Evolutionary conservation across 352 stramenopile genomes (phyloP).

Genomic region (Phytopythium litorale): DNA sequence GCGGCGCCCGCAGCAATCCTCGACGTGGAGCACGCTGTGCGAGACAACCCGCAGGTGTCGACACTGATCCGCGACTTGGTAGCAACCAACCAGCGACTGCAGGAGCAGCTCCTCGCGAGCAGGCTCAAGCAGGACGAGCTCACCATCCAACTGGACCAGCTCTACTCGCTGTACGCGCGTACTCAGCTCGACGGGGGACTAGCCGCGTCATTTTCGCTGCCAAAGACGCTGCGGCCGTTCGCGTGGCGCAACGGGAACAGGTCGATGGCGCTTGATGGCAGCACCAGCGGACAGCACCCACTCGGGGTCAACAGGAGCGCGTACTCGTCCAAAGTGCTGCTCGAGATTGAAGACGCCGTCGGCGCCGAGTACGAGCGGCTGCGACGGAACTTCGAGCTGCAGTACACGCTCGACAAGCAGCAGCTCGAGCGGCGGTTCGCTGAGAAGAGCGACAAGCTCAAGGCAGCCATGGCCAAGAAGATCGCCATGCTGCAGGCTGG

Average conservation of each 20-base stretch:
- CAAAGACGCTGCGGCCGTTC: slow-evolving; percentile 37
- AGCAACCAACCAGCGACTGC: slow-evolving; percentile 33
- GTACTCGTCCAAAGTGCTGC: slow-evolving; percentile 25
- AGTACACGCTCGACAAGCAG: slow-evolving; percentile 22
- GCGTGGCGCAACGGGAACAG: slow-evolving; percentile 12
- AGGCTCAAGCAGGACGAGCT: slow-evolving; percentile 55
- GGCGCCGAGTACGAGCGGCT: slow-evolving; percentile 36
- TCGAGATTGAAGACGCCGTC: slow-evolving; percentile 51
- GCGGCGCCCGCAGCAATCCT: background rate
- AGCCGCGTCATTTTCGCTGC: slow-evolving; percentile 25
- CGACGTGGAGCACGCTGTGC: slow-evolving; percentile 6
- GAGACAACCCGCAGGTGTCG: slow-evolving; percentile 20
- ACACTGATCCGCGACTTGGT: slow-evolving; percentile 38
- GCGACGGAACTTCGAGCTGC: slow-evolving; percentile 33
- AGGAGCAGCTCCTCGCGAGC: slow-evolving; percentile 47
- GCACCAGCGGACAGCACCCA: background rate
- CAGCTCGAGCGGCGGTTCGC: slow-evolving; percentile 22
- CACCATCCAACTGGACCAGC: slow-evolving; percentile 57
- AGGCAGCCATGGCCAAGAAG: slow-evolving; percentile 36
- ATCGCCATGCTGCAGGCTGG: slow-evolving; percentile 47
- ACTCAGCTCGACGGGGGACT: slow-evolving; percentile 26
- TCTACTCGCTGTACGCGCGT: slow-evolving; percentile 51
- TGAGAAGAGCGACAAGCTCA: slow-evolving; percentile 15
- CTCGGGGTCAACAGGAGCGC: slow-evolving; percentile 7
- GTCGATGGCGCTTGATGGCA: background rate